Evolutionary conservation across 2,329 filamentous ascomycete species (phyloP).

Genomic region (Cladorrhinum sp.): DNA sequence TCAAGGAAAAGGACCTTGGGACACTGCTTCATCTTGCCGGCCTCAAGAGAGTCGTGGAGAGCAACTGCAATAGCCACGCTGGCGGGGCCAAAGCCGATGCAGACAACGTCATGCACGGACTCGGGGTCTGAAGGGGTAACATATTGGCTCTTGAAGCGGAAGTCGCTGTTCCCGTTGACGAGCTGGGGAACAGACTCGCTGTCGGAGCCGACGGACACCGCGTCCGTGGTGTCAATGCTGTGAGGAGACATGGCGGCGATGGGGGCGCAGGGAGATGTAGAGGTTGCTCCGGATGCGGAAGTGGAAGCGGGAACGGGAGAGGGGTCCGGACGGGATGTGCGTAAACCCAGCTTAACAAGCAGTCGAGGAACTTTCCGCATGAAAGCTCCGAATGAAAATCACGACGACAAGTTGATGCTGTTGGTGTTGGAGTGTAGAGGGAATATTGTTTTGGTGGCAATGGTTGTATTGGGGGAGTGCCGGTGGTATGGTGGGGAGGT

Average conservation of each 20-base stretch:
- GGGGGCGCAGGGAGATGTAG: neutral
- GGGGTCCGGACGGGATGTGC: neutral
- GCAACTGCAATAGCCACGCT: constrained; percentile 87
- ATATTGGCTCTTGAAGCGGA: constrained; percentile 24
- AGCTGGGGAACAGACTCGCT: constrained; percentile 12
- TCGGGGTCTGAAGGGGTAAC: constrained; percentile 50
- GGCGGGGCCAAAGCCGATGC: constrained; percentile 89
- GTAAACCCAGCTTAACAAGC: neutral
- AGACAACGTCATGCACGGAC: constrained; percentile 78
- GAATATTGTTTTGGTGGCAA: neutral
- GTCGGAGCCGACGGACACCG: constrained; percentile 4
- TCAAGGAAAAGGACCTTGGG: constrained; percentile 86
- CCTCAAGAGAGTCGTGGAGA: constrained; percentile 72
- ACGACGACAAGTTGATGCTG: neutral
- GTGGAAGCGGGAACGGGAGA: neutral
- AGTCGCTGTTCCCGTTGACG: constrained; percentile 12
- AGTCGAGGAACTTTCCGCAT: neutral
- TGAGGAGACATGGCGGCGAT: constrained; percentile 26
- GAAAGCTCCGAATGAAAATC: neutral
- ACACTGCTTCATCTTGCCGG: constrained; percentile 42
- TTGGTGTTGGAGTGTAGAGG: neutral
- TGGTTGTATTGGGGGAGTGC: neutral
- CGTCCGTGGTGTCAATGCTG: constrained; percentile 21
- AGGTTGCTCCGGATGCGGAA: neutral
- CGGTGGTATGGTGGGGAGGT: neutral